These are phyloP conservation scores for Cordyceps pruinosa DNA, from an alignment of 2,329 filamentous ascomycete genomes.

Conservation along the genomic window DNA sequence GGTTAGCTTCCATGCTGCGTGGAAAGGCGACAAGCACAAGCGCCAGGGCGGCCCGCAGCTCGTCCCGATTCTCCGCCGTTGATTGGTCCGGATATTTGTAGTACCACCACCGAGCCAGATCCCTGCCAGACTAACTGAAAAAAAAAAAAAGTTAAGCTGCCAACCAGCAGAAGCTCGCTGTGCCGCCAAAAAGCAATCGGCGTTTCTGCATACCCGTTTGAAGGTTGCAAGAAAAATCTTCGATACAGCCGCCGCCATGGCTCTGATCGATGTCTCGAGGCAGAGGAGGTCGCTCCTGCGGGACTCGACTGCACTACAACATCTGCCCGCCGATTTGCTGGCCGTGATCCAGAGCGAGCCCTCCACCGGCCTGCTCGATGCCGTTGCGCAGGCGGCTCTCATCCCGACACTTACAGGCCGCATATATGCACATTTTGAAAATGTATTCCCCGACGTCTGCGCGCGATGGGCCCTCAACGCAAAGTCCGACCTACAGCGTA, in stretches of 20 bases:
- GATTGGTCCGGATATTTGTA: constrained; percentile 34
- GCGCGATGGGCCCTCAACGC: constrained; percentile 64
- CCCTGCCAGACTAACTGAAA: constrained; percentile 17
- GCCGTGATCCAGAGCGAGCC: constrained; percentile 57
- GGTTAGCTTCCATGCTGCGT: constrained; percentile 21
- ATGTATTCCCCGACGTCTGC: constrained; percentile 73
- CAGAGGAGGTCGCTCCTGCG: constrained; percentile 50
- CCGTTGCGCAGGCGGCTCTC: constrained; percentile 63
- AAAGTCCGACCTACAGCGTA: constrained; percentile 31
- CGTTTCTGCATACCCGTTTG: constrained; percentile 11
- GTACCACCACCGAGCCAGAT: constrained; percentile 24
- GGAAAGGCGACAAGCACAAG: constrained; percentile 16
- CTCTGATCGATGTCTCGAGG: constrained; percentile 46
- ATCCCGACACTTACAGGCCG: constrained; percentile 62
- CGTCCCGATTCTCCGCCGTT: constrained; percentile 12
- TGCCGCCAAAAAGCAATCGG: constrained; percentile 3
- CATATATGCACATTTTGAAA: constrained; percentile 68
- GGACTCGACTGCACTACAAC: constrained; percentile 45
- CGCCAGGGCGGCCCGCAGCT: constrained; percentile 4
- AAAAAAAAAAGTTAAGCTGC: constrained; percentile 19
- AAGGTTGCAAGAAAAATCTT: constrained; percentile 13
- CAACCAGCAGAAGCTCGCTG: constrained; percentile 7
- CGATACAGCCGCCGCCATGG: constrained; percentile 39
- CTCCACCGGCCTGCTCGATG: constrained; percentile 62
- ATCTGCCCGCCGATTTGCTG: constrained; percentile 64